phyloP scores from a whole-genome alignment of 371 early-diverging fungal genomes.

The Mycotypha africana region DNA sequence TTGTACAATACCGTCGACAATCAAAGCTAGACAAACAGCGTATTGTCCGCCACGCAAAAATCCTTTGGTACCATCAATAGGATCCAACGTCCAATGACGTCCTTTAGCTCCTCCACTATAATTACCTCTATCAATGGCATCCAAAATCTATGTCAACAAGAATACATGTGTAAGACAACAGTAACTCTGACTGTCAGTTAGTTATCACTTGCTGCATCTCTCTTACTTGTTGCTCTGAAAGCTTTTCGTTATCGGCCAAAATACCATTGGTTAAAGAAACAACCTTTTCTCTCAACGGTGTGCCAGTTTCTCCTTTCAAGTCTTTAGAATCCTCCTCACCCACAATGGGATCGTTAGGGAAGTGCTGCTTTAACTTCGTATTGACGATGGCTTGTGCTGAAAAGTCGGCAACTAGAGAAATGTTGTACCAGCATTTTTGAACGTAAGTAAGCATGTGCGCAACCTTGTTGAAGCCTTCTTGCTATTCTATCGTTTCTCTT shows the following conservation, averaged over 20 bases:
- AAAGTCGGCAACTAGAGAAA: constrained; percentile 95
- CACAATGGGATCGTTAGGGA: constrained; percentile 86
- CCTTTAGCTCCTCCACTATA: constrained; percentile 79
- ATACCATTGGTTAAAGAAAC: constrained; percentile 75
- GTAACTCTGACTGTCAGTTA: neutral
- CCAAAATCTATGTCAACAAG: constrained; percentile 60
- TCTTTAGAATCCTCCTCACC: constrained; percentile 93
- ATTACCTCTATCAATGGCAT: constrained; percentile 87
- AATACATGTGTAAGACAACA: neutral
- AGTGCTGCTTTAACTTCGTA: constrained; percentile 61
- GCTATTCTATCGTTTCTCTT: neutral
- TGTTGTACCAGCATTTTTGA: too few relatives aligned
- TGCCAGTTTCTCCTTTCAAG: constrained; percentile 68
- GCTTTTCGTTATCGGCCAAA: constrained; percentile 35
- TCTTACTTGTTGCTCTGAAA: constrained; percentile 64
- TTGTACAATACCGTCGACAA: constrained; percentile 84
- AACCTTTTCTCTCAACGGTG: constrained; percentile 67
- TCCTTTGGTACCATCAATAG: constrained; percentile 94
- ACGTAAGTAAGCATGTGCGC: too few relatives aligned
- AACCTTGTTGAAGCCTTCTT: too few relatives aligned
- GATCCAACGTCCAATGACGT: constrained; percentile 95
- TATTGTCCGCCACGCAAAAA: constrained; percentile 96
- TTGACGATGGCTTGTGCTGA: constrained; percentile 96
- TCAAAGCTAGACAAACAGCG: constrained; percentile 93
- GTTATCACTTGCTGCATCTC: neutral